Base-by-base conservation (phyloP, 306 rosid genomes). In the Geum urbanum region DNA sequence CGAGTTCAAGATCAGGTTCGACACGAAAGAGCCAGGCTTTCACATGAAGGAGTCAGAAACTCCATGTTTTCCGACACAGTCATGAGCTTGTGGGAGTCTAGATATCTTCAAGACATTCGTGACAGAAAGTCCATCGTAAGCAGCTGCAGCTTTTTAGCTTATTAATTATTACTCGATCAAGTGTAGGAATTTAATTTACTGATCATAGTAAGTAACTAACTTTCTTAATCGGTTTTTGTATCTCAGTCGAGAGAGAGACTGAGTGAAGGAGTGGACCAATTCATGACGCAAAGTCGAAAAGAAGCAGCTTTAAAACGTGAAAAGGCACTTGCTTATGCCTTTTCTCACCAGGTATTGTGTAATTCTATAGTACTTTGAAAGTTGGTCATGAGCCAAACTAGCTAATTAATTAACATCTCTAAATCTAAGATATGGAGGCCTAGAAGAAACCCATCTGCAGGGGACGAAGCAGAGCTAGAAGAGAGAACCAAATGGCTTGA, bases 321-420 rank as follows among this genome's bases (percentile, higher is more conserved):
- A 74, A 79, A 74, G 47, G 83, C 83, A 27, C 76, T 79, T 6
- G 83, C 83, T 73, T 69, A 74, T 69, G 83, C 79, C 14, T 69
- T 79, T 66, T 79, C 83, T 69, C 72, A 64, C 53, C 75, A 79
- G 83, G 83, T 79, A 22, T 50, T 22, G 5, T 51, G 9, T 37
- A 45, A 9, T 50, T 52, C 2, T 22, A 14, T 3, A 13, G 10
- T 58, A 10, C 12, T 15, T 24, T 9, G 13, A 27, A 1, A 22
- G 9, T 39, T 66, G 37, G 32, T 19, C 10, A 39, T 12, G 10
- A 37, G 22, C 22, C 35, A 32, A 32, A 19, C 20, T 8, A 57
- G 67, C 18, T 74, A 56, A n/a, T n/a, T n/a, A n/a, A n/a, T n/a
- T n/a, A 57, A 48, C 16, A 20, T 20, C 51, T 19, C 7, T 22